Percentiles rank a stretch among this genome's conserved stretches.
phyloP scores from a whole-genome alignment of 2,329 filamentous ascomycete species.

The Talaromyces sp. region DNA sequence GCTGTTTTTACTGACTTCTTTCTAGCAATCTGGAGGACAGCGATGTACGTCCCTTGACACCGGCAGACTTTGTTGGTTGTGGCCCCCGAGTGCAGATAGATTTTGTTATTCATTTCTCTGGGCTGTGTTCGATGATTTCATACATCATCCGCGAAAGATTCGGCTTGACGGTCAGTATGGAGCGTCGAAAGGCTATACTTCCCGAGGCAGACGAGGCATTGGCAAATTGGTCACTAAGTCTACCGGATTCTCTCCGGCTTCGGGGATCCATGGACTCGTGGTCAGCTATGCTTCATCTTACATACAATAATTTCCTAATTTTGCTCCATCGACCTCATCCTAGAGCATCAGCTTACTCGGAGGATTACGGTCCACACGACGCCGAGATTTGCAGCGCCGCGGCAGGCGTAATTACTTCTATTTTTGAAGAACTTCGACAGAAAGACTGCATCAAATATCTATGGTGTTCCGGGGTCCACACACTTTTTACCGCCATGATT shows the following conservation, averaged over 20 bases:
- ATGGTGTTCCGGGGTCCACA: constrained; percentile 47
- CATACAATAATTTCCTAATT: constrained; percentile 49
- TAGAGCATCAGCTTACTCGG: constrained; percentile 43
- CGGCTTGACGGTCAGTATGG: constrained; percentile 40
- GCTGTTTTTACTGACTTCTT: neutral
- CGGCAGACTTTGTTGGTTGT: constrained; percentile 50
- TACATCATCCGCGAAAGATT: constrained; percentile 45
- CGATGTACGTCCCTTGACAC: constrained; percentile 48
- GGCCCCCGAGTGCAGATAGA: constrained; percentile 46
- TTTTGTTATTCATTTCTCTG: constrained; percentile 50
- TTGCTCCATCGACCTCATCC: constrained; percentile 47
- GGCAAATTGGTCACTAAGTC: constrained; percentile 44
- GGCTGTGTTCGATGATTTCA: constrained; percentile 53
- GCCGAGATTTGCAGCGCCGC: constrained; percentile 48
- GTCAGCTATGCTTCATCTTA: constrained; percentile 47
- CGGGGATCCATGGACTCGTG: constrained; percentile 44
- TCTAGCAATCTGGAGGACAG: constrained; percentile 51
- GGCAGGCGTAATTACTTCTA: constrained; percentile 46
- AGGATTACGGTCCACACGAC: constrained; percentile 47
- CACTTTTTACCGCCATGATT: constrained; percentile 49
- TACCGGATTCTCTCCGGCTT: constrained; percentile 43
- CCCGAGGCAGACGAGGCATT: constrained; percentile 44
- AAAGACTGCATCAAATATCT: constrained; percentile 44
- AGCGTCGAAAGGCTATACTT: constrained; percentile 43
- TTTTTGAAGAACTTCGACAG: constrained; percentile 45